Base-by-base conservation (phyloP, 2,329 filamentous ascomycete genomes). In the Sclerotinia glacialis region DNA sequence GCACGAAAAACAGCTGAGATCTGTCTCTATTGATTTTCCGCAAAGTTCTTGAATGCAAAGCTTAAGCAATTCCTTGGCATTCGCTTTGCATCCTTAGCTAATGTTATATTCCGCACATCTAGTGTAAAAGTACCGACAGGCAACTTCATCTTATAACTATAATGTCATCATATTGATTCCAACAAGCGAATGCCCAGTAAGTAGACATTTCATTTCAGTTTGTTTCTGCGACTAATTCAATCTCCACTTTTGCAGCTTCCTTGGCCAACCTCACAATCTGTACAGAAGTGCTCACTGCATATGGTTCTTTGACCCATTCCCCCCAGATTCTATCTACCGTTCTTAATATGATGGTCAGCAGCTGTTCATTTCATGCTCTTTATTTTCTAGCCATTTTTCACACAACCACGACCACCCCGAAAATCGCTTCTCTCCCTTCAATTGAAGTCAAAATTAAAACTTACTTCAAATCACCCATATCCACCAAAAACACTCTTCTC, bases 41-140 rank as follows among this genome's bases (percentile, higher is more conserved):
- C 74, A 71, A 11, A 77, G 73, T 46, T 74, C 72, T 59, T 79
- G 76, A 12, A 78, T 67, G 0, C 70, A 18, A 77, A 66, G n/a
- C 75, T 68, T 1, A 74, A 73, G 5, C 71, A 72, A 23, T 74
- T 72, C 3, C 72, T 67, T 0, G 76, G 64, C 9, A 77, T 66
- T 18, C 73, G 64, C 14, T 71, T 66, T 12, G 70, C 16, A 21
- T 58, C 56, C 2, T 42, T 60, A 5, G 31, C 50, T 1, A 71
- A 64, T 9, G 63, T 69, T 37, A 70, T 60, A 21, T 55, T 26
- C 5, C 66, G 67, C 21, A 71, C 21, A 50, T 42, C 69, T 16
- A 64, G 44, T 11, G 70, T 71, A 34, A 46, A 46, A 21, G 18
- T 18, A 21, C 55, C 2, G 5, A 9, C 8, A 52, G 7, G 26